phyloP scores from a whole-genome alignment of 1,284 basidiomycete genomes.

The Filobasidium uniguttulatum region DNA sequence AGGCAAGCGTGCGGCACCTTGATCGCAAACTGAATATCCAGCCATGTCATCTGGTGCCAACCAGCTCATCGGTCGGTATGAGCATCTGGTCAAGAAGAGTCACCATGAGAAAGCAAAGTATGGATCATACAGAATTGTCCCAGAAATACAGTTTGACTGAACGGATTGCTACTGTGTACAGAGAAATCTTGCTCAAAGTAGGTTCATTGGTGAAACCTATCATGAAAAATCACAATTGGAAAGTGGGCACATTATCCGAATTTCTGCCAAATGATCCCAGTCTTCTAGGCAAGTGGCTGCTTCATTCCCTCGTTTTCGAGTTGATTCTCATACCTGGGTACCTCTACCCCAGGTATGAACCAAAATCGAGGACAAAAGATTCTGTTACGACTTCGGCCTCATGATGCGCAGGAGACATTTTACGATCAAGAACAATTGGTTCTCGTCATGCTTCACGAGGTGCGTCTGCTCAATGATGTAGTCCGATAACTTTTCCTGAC shows the following conservation, averaged over 20 bases:
- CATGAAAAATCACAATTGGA: conserved; percentile 68
- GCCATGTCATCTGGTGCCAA: neutral
- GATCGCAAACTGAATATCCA: too few relatives aligned
- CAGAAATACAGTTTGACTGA: neutral
- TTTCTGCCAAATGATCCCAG: conserved; percentile 65
- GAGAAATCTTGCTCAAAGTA: conserved; percentile 50
- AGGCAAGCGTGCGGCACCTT: too few relatives aligned
- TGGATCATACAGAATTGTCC: too few relatives aligned
- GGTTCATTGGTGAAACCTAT: conserved; percentile 76
- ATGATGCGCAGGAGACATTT: conserved; percentile 55
- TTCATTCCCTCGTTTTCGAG: neutral
- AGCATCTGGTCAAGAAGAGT: conserved; percentile 31
- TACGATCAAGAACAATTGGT: conserved; percentile 59
- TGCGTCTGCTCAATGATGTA: conserved; percentile 23
- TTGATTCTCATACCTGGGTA: neutral
- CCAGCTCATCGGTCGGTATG: conserved; percentile 27
- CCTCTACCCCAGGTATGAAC: conserved; percentile 35
- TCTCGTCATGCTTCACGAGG: conserved; percentile 74
- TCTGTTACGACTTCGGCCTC: conserved; percentile 58
- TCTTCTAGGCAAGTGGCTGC: conserved; percentile 56
- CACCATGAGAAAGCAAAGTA: conserved; percentile 32
- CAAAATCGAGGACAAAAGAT: conserved; percentile 66
- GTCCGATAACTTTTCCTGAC: too few relatives aligned
- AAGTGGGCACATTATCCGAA: conserved; percentile 64
- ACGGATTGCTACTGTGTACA: conserved; percentile 2